Evolutionary conservation across 1,139 yeast genomes (phyloP).

Genomic region (Suhomyces coccinellae): DNA sequence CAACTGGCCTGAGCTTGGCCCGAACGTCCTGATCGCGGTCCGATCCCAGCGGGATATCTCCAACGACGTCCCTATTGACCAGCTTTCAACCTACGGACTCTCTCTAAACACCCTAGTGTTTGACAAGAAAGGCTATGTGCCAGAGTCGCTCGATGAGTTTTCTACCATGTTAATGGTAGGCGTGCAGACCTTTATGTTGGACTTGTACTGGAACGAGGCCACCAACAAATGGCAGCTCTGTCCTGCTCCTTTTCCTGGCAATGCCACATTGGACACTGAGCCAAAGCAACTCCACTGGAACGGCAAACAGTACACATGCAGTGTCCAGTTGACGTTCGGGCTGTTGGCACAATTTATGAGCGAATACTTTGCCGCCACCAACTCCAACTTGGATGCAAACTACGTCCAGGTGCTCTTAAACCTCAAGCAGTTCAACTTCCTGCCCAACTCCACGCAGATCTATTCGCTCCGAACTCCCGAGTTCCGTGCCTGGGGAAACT

Average conservation of each 20-base stretch:
- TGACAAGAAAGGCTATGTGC: conserved; percentile 50
- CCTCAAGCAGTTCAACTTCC: conserved; percentile 28
- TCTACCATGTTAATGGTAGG: conserved; percentile 49
- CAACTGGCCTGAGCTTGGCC: conserved; percentile 8
- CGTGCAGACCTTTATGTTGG: conserved; percentile 53
- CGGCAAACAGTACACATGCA: conserved; percentile 35
- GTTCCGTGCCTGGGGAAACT: conserved; percentile 25
- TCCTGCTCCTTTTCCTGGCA: conserved; percentile 49
- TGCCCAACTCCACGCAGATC: conserved; percentile 3
- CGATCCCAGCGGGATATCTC: conserved; percentile 73
- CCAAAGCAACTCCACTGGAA: conserved; percentile 29
- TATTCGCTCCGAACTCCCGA: conserved; percentile 1
- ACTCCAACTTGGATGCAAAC: conserved; percentile 57
- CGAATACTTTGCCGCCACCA: conserved; percentile 45
- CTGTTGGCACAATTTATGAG: conserved; percentile 23
- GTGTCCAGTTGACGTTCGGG: conserved; percentile 44
- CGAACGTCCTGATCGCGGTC: conserved; percentile 32
- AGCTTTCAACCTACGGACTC: conserved; percentile 58
- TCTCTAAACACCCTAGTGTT: conserved; percentile 54
- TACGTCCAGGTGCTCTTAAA: conserved; percentile 54
- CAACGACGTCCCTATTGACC: conserved; percentile 55
- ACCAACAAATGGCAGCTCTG: conserved; percentile 66
- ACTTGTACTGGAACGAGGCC: conserved; percentile 64
- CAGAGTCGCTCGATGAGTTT: conserved; percentile 39
- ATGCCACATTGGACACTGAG: conserved; percentile 23